Evolutionary conservation across 352 stramenopile species (phyloP), one percentile per base, ranked within the genome.

Genomic region (Pythium brassicae): DNA sequence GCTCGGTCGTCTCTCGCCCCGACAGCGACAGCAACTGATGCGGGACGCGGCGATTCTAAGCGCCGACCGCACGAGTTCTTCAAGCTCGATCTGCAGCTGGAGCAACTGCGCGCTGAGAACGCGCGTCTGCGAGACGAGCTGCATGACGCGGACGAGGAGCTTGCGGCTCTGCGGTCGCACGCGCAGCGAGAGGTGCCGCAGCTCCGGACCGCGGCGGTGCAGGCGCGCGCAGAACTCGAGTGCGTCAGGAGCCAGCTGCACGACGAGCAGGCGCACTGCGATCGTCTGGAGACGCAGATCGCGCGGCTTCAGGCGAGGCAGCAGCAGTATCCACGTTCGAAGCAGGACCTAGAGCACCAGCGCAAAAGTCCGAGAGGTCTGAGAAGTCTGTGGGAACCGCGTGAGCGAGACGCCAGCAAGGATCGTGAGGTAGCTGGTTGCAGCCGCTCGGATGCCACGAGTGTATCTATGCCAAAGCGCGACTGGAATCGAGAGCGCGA

Each of bases 81-180:
- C 50, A 68, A 78, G 27, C 49, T 83, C 9, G 69, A 86, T 50
- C 53, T 78, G 1, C 54, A 83, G 26, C 26, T 83, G 1, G 73
- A 83, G 57, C 57, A 68, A n/a, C 61, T 86, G 10, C 65, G 59
- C 10, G 43, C 40, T 14, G 71, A 86, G 53, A 88, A 84, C 53
- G 19, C 15, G 0, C 55, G 58, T 10, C 58, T 87, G 0, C 59
- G 56, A 17, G 46, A 40, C 14, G 59, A 71, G 42, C 39, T 83
- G 15, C 20, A 65, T 9, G 43, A 45, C 26, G 10, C 46, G 4
- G 57, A 66, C 1, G 54, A 62, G 1, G 50, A 69, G 14, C 29
- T 64, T 7, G 53, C 62, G 12, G 34, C 14, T 0, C 22, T 64
- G 50, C 56, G 53, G 20, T 32, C 40, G 23, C 64, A 60, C 19